Conservation (phyloP, 352 stramenopile species). For the Halophytophthora polymorphica region DNA sequence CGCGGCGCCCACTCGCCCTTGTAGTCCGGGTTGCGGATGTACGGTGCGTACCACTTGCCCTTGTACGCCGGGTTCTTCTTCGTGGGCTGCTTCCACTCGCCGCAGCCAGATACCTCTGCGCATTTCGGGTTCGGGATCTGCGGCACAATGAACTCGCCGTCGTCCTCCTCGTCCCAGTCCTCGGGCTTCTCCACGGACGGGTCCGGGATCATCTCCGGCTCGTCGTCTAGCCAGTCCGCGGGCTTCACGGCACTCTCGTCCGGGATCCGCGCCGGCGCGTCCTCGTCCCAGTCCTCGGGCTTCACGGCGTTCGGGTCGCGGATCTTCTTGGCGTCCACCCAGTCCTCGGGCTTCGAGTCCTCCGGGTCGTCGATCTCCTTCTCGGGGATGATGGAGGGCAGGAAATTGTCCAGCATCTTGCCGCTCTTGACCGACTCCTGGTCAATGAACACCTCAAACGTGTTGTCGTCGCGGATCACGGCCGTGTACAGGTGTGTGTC, state of each 20-base stretch:
- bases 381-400: conserved; percentile 79
- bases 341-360: conserved; percentile 91
- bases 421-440: conserved; percentile 77
- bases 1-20: conserved; percentile 89
- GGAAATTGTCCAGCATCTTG: conserved; percentile 80
- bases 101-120: conserved; percentile 79
- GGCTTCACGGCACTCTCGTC: conserved; percentile 89
- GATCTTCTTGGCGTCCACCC: conserved; percentile 90
- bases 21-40: conserved; percentile 92
- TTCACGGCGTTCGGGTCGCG: conserved; percentile 84
- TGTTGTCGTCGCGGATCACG: conserved; percentile 88
- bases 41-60: conserved; percentile 89
- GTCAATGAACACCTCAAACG: conserved; percentile 92
- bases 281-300: conserved; percentile 93
- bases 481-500: conserved; percentile 92
- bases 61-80: conserved; percentile 92
- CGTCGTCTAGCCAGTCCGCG: conserved; percentile 88
- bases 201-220: conserved; percentile 76
- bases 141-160: conserved; percentile 89
- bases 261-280: conserved; percentile 79
- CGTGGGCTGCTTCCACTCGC: conserved; percentile 84
- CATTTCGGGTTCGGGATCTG: conserved; percentile 90
- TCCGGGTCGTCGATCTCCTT: conserved; percentile 92
- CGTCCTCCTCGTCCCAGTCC: conserved; percentile 94
- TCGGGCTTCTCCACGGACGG: conserved; percentile 78